Evolutionary conservation across 2,329 filamentous ascomycete genomes (phyloP).

Genomic region (Teratosphaeria viscida): DNA sequence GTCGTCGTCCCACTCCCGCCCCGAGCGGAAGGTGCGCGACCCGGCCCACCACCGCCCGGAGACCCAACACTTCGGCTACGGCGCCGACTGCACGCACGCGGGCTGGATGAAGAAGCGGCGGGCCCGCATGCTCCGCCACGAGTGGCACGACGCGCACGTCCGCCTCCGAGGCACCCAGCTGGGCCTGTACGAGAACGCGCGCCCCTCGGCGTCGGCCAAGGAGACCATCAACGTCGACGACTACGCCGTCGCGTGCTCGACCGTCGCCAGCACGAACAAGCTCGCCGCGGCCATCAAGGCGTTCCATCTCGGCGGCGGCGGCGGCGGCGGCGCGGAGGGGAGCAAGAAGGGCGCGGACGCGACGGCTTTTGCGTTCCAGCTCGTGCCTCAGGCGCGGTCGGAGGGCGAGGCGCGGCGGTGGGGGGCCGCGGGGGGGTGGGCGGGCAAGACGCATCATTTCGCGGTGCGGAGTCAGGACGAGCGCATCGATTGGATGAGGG

Average conservation of each 20-base stretch:
- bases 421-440: not conserved
- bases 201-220: constrained; percentile 51
- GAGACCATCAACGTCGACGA: constrained; percentile 81
- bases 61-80: constrained; percentile 24
- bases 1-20: not conserved
- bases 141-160: constrained; percentile 90
- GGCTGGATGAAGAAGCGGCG: constrained; percentile 95
- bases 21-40: constrained; percentile 11
- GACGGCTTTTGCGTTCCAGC: constrained; percentile 69
- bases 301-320: constrained; percentile 48
- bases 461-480: constrained; percentile 79
- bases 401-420: constrained; percentile 28
- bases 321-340: constrained; percentile 31
- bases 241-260: constrained; percentile 78
- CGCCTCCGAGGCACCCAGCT: constrained; percentile 55
- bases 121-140: constrained; percentile 76
- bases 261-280: constrained; percentile 64
- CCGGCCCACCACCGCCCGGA: constrained; percentile 22
- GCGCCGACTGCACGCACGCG: constrained; percentile 43
- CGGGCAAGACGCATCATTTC: constrained; percentile 82
- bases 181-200: constrained; percentile 55
- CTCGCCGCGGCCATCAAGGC: constrained; percentile 80
- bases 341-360: constrained; percentile 40
- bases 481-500: constrained; percentile 93
- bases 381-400: constrained; percentile 54